Base-by-base conservation (phyloP, 768 basidiomycete species). In the Infundibulicybe gibba region DNA sequence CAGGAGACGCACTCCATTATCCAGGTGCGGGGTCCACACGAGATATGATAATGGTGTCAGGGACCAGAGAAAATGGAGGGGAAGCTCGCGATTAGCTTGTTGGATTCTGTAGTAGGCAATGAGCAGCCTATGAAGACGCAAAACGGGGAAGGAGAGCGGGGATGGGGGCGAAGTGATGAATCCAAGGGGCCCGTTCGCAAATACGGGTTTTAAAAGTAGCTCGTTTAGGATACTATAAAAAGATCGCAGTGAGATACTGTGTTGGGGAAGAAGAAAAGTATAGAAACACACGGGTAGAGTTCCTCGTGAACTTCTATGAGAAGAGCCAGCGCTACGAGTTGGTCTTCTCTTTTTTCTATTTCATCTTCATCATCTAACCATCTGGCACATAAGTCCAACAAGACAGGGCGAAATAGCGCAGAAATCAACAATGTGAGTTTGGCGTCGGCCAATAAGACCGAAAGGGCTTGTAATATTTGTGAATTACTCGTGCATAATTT, bases 71-170 rank as follows among this genome's bases (percentile, higher is more conserved):
- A 83, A 65, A 13, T 77, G 66, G 13, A 58, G 49, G 2, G 90
- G 84, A 15, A 94, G 73, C 50, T 80, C 69, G 13, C 82, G 81
- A 61, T 90, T 92, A 17, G 81, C 81, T 58, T 77, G 74, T 14
- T 94, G 71, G 41, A 95, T 75, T 33, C 94, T 84, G 59, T 88
- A 88, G 57, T 94, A 90, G 1, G 88, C 79, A 38, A 95, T 71
- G 30, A 97, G 75, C 0, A 87, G 62, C 42, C 72, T 71, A 17
- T 94, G 89, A 11, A 94, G 65, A n/a, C 75, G 72, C 15, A 58
- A 56, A 5, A 62, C 45, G 32, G 83, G 72, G 41, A 70, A 48
- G 2, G 66, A 56, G 5, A 72, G 49, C 2, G 56, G 49, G n/a
- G 61, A 58, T 3, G 66, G 47, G 8, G 56, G 47, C 39, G 68